phyloP scores from a whole-genome alignment of 2,329 filamentous ascomycete genomes.

The Penicillium sp. region DNA sequence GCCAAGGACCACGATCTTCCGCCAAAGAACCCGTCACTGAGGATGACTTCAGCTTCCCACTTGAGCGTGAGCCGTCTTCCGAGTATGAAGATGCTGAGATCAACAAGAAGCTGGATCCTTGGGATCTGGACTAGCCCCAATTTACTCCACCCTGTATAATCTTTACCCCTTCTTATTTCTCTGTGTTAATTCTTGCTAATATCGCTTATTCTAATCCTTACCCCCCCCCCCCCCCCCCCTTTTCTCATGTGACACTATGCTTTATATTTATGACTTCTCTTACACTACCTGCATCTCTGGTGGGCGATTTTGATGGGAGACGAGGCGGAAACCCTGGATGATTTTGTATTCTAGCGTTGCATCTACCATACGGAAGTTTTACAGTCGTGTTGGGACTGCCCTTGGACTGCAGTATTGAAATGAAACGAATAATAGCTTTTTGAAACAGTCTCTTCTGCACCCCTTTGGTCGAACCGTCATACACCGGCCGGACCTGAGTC shows the following conservation, averaged over 20 bases:
- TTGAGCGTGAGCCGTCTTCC: conserved; percentile 33
- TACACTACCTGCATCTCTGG: background rate
- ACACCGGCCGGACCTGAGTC: no score
- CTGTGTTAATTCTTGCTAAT: conserved; percentile 11
- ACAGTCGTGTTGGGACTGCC: background rate
- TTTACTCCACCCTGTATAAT: background rate
- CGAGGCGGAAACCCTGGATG: background rate
- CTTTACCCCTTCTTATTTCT: conserved; percentile 5
- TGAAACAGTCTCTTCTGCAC: background rate
- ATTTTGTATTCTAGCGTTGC: conserved; percentile 27
- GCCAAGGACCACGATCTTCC: conserved; percentile 22
- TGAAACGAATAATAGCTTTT: background rate
- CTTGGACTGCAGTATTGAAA: background rate
- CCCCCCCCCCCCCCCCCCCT: no score
- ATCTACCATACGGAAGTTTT: conserved; percentile 7
- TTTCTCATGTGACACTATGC: conserved; percentile 1
- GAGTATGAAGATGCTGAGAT: conserved; percentile 27
- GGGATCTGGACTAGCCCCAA: conserved; percentile 32
- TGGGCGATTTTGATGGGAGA: conserved; percentile 5
- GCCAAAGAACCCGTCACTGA: conserved; percentile 28
- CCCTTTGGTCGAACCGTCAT: no score
- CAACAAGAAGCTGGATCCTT: conserved; percentile 28
- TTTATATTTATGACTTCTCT: conserved; percentile 3
- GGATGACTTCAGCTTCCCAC: conserved; percentile 46
- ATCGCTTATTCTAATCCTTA: conserved; percentile 5